Evolutionary conservation across 2,329 filamentous ascomycete genomes (phyloP).

Genomic region (Monilinia fructigena): DNA sequence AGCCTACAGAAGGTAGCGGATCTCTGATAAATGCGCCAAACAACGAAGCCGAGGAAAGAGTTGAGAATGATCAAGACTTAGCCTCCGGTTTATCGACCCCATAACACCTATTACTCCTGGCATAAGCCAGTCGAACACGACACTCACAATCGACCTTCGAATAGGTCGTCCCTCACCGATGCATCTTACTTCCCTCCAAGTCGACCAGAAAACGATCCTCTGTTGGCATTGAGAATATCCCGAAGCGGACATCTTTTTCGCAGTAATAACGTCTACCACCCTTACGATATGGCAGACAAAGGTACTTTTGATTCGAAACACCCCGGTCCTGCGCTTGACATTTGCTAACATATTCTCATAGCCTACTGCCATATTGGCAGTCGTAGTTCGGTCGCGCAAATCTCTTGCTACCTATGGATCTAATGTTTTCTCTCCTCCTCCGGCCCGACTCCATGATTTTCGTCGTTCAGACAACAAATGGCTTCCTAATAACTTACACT

Average conservation of each 20-base stretch:
- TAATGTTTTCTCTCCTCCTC: constrained; percentile 77
- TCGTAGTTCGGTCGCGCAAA: constrained; percentile 75
- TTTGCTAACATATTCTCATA: constrained; percentile 43
- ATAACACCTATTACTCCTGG: constrained; percentile 56
- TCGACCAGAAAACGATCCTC: constrained; percentile 53
- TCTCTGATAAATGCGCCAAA: constrained; percentile 37
- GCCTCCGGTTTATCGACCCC: constrained; percentile 45
- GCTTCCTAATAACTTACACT: constrained; percentile 93
- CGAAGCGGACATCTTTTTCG: constrained; percentile 79
- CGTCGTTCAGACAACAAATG: constrained; percentile 80
- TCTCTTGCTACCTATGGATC: constrained; percentile 82
- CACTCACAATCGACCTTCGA: constrained; percentile 37
- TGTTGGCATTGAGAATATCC: constrained; percentile 74
- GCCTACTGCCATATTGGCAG: constrained; percentile 85
- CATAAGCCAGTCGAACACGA: constrained; percentile 59
- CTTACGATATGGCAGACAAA: constrained; percentile 97
- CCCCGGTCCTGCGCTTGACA: neutral
- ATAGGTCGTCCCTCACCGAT: constrained; percentile 27
- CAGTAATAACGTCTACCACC: constrained; percentile 78
- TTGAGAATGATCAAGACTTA: constrained; percentile 33
- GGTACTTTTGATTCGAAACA: constrained; percentile 49
- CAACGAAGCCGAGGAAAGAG: constrained; percentile 31
- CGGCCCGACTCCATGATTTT: constrained; percentile 90
- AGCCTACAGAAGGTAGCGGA: constrained; percentile 41
- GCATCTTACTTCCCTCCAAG: constrained; percentile 23